Evolutionary conservation across 352 stramenopile genomes (phyloP), one percentile per base, ranked within the genome.

Genomic region (Pythium grandisporangium): DNA sequence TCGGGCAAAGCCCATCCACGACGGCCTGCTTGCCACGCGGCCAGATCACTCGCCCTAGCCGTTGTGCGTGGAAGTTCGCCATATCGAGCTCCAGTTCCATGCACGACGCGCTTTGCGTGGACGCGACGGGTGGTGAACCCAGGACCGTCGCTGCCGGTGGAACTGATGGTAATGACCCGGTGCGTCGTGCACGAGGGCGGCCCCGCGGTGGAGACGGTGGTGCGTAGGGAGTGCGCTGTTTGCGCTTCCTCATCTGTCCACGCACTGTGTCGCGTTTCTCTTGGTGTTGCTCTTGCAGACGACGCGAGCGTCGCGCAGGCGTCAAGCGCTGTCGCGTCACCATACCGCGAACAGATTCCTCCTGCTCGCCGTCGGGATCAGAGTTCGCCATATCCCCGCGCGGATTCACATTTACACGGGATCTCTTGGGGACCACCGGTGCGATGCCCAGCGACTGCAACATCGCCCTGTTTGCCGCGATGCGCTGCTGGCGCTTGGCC

Each of bases 401-500:
- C 27, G 27, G 27, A 8, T 32, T 32, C 27, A 32, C 27, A 32
- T 14, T 14, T 14, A 14, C 27, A 32, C 14, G 8, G n/a, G n/a
- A n/a, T n/a, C n/a, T n/a, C 8, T 14, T 8, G 14, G 27, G 14
- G 33, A 38, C 33, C 33, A 38, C 33, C n/a, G 33, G 33, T 10
- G 37, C 23, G 7, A 85, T 60, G 22, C 62, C 42, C 21, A 84
- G 53, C 13, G 57, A 55, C 37, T 58, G 48, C 30, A 85, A 37
- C 41, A 55, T 48, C 19, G 51, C 51, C 37, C 66, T 61, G 59
- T 84, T 84, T 33, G 58, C 46, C 38, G 63, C 53, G 19, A 85
- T 65, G 48, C 69, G 72, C 46, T 63, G 64, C 48, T 51, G 46
- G 2, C 72, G 66, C 60, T 83, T 85, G 41, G 62, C 53, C 30